A percentile compares a stretch with the other conserved stretches of the same genome.
phyloP scores from a whole-genome alignment of 768 basidiomycete species.

The Goffeauzyma gilvescens region DNA sequence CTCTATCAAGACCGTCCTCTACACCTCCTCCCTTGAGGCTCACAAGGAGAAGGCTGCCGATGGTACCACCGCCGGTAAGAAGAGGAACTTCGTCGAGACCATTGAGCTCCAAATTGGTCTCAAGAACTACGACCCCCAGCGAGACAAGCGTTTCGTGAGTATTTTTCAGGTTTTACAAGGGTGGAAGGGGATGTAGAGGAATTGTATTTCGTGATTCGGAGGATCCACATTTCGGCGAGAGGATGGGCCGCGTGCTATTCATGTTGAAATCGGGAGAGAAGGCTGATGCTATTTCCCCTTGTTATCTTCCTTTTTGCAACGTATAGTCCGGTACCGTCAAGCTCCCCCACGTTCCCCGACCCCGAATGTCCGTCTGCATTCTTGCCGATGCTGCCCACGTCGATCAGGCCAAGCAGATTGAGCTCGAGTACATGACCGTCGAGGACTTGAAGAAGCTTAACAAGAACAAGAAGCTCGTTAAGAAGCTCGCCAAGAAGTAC shows the following conservation, averaged over 20 bases:
- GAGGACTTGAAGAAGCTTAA: conserved; percentile 99
- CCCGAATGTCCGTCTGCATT: conserved; percentile 98
- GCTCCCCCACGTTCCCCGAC: conserved; percentile 89
- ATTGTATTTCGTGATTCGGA: background rate
- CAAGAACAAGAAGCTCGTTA: conserved; percentile 99
- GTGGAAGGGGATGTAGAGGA: too few species aligned
- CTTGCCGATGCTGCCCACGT: conserved; percentile 97
- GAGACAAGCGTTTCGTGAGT: conserved; percentile 98
- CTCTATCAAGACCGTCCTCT: conserved; percentile 78
- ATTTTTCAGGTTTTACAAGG: background rate
- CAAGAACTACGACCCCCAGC: conserved; percentile 58
- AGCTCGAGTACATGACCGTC: conserved; percentile 44
- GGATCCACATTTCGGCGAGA: background rate
- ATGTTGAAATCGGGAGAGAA: background rate
- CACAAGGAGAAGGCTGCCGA: conserved; percentile 27
- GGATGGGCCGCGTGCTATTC: background rate
- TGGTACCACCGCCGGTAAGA: conserved; percentile 19
- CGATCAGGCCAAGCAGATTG: conserved; percentile 93
- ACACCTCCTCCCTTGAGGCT: conserved; percentile 64
- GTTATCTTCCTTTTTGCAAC: background rate
- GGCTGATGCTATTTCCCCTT: background rate
- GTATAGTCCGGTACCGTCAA: conserved; percentile 35
- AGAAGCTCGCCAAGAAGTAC: conserved; percentile 99
- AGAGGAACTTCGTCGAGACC: conserved; percentile 35
- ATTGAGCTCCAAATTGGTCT: conserved; percentile 35